Percentiles rank a stretch among this genome's conserved stretches.
Conservation (phyloP, 352 stramenopile species). For the Globisporangium apiculatum region DNA sequence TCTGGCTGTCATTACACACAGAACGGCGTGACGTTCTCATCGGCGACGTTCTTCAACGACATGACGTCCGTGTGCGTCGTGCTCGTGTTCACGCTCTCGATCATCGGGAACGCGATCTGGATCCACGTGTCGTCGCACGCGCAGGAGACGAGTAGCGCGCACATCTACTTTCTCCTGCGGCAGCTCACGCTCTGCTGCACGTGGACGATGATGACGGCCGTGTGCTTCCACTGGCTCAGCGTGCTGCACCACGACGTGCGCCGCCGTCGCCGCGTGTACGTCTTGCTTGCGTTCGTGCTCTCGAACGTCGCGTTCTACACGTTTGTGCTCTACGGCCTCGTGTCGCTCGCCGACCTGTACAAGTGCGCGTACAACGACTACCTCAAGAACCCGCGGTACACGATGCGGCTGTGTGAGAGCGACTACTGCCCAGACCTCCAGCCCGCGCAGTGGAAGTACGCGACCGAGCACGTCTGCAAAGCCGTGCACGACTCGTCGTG, state of each 20-base stretch:
- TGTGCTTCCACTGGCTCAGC: slow-evolving; percentile 81
- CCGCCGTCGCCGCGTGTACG: slow-evolving; percentile 36
- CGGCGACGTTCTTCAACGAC: slow-evolving; percentile 76
- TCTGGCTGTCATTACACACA: slow-evolving; percentile 12
- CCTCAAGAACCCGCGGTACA: slow-evolving; percentile 78
- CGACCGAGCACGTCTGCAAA: slow-evolving; percentile 52
- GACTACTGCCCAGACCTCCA: slow-evolving; percentile 80
- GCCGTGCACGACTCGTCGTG: slow-evolving; percentile 55
- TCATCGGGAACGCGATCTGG: slow-evolving; percentile 78
- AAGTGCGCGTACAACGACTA: slow-evolving; percentile 87
- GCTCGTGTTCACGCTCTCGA: slow-evolving; percentile 62
- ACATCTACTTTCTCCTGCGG: slow-evolving; percentile 71
- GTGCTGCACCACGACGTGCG: slow-evolving; percentile 66
- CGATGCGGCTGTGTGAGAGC: slow-evolving; percentile 48
- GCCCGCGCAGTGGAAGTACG: slow-evolving; percentile 76
- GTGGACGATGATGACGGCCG: slow-evolving; percentile 84
- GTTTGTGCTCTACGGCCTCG: slow-evolving; percentile 56
- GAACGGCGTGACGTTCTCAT: slow-evolving; percentile 79
- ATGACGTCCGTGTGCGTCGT: slow-evolving; percentile 77
- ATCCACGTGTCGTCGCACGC: slow-evolving; percentile 60
- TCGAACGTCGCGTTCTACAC: slow-evolving; percentile 64
- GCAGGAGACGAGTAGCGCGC: slow-evolving; percentile 32
- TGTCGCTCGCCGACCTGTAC: slow-evolving; percentile 72
- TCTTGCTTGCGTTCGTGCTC: slow-evolving; percentile 55
- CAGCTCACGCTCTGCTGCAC: slow-evolving; percentile 64